These are phyloP conservation scores for Tulasnella sp. DNA, from an alignment of 768 basidiomycete species.

Conservation along the genomic window DNA sequence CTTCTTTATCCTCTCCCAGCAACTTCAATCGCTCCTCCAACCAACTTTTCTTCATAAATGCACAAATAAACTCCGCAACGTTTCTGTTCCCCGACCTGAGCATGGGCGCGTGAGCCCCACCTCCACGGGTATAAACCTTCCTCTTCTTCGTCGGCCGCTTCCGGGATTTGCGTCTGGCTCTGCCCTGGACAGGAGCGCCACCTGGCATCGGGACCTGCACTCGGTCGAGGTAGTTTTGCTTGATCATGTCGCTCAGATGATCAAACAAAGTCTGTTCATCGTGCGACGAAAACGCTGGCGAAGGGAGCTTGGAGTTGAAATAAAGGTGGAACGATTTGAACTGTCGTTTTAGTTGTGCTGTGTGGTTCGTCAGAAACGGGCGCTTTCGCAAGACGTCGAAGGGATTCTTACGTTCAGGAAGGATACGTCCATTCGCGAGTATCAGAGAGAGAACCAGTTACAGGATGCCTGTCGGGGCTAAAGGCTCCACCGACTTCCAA, in stretches of 20 bases:
- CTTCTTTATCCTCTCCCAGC: conserved; percentile 15
- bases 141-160: conserved; percentile 33
- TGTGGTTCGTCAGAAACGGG: not conserved
- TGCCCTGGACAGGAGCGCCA: conserved; percentile 35
- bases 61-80: conserved; percentile 65
- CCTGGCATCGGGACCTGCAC: conserved; percentile 34
- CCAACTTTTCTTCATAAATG: conserved; percentile 53
- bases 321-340: conserved; percentile 64
- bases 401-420: conserved; percentile 58
- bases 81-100: conserved; percentile 76
- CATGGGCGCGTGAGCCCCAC: conserved; percentile 75
- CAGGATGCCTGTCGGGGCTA: conserved; percentile 59
- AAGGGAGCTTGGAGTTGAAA: conserved; percentile 41
- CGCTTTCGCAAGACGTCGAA: not conserved
- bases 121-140: conserved; percentile 61
- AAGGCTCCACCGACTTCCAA: conserved; percentile 61
- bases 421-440: conserved; percentile 65
- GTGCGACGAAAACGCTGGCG: conserved; percentile 45
- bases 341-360: conserved; percentile 65
- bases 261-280: conserved; percentile 48
- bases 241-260: conserved; percentile 55
- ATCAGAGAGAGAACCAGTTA: conserved; percentile 78
- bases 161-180: conserved; percentile 45
- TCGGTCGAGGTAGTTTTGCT: conserved; percentile 75
- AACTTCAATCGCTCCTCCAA: not conserved